A percentile compares a stretch with the other conserved stretches of the same genome.
These are phyloP conservation scores for Pogostemon cablin DNA, from an alignment of 257 asterid genomes.

Conservation along the genomic window DNA sequence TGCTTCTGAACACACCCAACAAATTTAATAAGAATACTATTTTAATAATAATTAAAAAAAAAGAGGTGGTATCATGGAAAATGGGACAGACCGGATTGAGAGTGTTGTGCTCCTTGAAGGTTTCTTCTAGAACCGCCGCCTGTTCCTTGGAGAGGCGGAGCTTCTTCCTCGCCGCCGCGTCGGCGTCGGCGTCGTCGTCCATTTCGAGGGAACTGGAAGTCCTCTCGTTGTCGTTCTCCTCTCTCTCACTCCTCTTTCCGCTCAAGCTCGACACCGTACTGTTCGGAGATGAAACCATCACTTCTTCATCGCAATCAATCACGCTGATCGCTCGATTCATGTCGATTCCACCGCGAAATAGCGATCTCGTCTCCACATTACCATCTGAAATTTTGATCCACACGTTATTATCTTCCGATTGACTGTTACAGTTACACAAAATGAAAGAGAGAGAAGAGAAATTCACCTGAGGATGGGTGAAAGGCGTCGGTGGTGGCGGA, in stretches of 20 bases:
- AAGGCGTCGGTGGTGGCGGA: constrained; percentile 42
- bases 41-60: not conserved
- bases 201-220: constrained; percentile 67
- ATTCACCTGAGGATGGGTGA: constrained; percentile 54
- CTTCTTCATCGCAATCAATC: constrained; percentile 56
- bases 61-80: constrained; percentile 19
- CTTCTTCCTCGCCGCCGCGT: constrained; percentile 82
- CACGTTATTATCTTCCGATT: not conserved
- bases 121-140: constrained; percentile 87
- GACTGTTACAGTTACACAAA: not conserved
- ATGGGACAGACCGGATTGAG: constrained; percentile 81
- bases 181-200: constrained; percentile 71
- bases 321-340: constrained; percentile 60
- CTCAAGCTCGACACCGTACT: constrained; percentile 93
- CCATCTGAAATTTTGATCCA: constrained; percentile 45
- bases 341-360: constrained; percentile 67
- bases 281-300: constrained; percentile 81
- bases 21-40: not conserved
- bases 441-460: not conserved
- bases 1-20: constrained; percentile 65
- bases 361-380: constrained; percentile 47
- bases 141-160: constrained; percentile 92
- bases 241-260: constrained; percentile 90
- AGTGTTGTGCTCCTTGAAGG: constrained; percentile 87
- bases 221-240: constrained; percentile 78